Conservation (phyloP, 768 basidiomycete genomes). For the Pulveroboletus sp. region DNA sequence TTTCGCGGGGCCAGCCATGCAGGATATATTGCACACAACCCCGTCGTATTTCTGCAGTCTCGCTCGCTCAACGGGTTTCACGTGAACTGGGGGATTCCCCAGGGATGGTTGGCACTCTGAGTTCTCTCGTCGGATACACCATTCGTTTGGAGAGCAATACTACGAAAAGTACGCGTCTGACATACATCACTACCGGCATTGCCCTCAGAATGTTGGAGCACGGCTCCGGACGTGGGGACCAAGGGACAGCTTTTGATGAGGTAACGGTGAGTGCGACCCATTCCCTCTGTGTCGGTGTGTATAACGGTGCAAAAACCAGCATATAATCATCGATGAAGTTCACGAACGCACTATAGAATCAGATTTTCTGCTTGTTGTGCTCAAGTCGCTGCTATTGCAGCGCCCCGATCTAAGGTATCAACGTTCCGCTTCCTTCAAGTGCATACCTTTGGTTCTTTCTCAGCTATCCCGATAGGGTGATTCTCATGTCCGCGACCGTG, state of each 20-base stretch:
- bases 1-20: conserved; percentile 76
- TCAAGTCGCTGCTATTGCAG: conserved; percentile 76
- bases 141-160: conserved; percentile 90
- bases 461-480: conserved; percentile 50
- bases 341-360: conserved; percentile 98
- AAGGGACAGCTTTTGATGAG: conserved; percentile 86
- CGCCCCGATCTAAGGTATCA: conserved; percentile 81
- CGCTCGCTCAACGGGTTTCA: conserved; percentile 91
- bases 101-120: conserved; percentile 69
- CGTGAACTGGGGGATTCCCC: conserved; percentile 86
- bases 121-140: conserved; percentile 89
- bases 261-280: conserved; percentile 67
- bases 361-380: conserved; percentile 92
- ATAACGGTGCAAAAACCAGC: conserved; percentile 42
- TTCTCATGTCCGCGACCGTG: conserved; percentile 96
- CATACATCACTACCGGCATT: conserved; percentile 93
- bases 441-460: conserved; percentile 9
- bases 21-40: conserved; percentile 96
- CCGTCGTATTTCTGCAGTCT: conserved; percentile 92
- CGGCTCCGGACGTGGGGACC: conserved; percentile 64
- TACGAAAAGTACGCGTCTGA: conserved; percentile 70
- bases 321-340: conserved; percentile 96
- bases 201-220: conserved; percentile 96
- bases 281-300: conserved; percentile 4
- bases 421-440: neutral